These are phyloP conservation scores for Pyrus hybrid DNA, from an alignment of 331 rosid genomes.

Conservation along the genomic window DNA sequence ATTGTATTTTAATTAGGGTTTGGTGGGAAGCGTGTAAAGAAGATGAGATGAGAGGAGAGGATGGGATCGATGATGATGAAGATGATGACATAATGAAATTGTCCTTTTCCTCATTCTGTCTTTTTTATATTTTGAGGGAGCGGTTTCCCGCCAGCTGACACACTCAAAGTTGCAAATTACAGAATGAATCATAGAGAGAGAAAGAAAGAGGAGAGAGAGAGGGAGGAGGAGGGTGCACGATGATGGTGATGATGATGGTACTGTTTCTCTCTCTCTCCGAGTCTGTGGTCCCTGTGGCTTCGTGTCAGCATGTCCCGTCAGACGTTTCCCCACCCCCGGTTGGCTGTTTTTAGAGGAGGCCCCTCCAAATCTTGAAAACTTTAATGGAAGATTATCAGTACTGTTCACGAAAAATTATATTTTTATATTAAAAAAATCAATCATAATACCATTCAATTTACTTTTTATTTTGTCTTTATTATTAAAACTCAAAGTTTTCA, in stretches of 20 bases:
- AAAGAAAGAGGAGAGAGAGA: background rate
- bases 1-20: no score
- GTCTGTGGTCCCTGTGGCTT: background rate
- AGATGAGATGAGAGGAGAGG: background rate
- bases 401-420: no score
- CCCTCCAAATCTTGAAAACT: no score
- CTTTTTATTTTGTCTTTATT: no score
- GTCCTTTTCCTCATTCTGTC: slow-evolving; percentile 10
- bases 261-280: background rate
- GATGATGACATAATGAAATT: slow-evolving; percentile 1
- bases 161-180: background rate
- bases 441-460: no score
- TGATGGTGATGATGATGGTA: slow-evolving; percentile 1
- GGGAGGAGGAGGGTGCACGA: background rate
- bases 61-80: background rate
- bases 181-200: background rate
- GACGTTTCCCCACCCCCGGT: slow-evolving; percentile 34
- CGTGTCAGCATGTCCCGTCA: slow-evolving; percentile 57
- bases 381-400: no score
- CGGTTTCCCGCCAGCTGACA: slow-evolving; percentile 72
- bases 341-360: slow-evolving; percentile 12
- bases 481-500: no score
- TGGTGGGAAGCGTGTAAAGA: slow-evolving; percentile 23
- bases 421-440: no score
- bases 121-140: slow-evolving; percentile 1